Percentiles rank a stretch among this genome's conserved stretches.
Conservation (phyloP, 805 yeast genomes). For the Kluyveromyces siamensis region DNA sequence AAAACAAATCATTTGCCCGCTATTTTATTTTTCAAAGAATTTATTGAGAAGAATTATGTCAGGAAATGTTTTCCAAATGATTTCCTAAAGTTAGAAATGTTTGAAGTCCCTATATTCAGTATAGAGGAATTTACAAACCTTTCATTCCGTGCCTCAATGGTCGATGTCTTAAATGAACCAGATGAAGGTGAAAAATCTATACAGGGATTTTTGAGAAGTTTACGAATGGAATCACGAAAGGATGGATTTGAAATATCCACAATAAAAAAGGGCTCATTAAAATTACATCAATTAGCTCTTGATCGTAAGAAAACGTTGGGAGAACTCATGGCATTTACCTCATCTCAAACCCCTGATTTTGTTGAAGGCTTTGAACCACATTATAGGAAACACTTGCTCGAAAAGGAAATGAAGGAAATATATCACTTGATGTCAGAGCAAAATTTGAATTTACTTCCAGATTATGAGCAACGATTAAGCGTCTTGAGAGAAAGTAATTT, state of each 20-base stretch:
- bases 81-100: slow-evolving; percentile 29
- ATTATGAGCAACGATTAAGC: slow-evolving; percentile 79
- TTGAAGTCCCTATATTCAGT: slow-evolving; percentile 19
- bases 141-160: slow-evolving; percentile 18
- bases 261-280: slow-evolving; percentile 23
- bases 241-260: slow-evolving; percentile 15
- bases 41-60: slow-evolving; percentile 18
- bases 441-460: slow-evolving; percentile 83
- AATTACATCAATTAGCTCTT: slow-evolving; percentile 22
- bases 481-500: slow-evolving; percentile 75
- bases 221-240: slow-evolving; percentile 3
- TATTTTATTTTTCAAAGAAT: slow-evolving; percentile 22
- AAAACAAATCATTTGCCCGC: slow-evolving; percentile 30
- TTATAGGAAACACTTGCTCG: slow-evolving; percentile 37
- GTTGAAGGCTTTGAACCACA: slow-evolving; percentile 36
- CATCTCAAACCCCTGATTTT: slow-evolving; percentile 36
- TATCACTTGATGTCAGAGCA: slow-evolving; percentile 70
- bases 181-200: slow-evolving; percentile 15
- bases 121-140: slow-evolving; percentile 25
- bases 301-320: slow-evolving; percentile 21
- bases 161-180: slow-evolving; percentile 21
- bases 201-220: slow-evolving; percentile 10
- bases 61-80: slow-evolving; percentile 2
- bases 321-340: slow-evolving; percentile 12
- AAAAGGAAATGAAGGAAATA: slow-evolving; percentile 43